Conservation (phyloP, 2,329 filamentous ascomycete species). For the Cladorrhinum sp. region DNA sequence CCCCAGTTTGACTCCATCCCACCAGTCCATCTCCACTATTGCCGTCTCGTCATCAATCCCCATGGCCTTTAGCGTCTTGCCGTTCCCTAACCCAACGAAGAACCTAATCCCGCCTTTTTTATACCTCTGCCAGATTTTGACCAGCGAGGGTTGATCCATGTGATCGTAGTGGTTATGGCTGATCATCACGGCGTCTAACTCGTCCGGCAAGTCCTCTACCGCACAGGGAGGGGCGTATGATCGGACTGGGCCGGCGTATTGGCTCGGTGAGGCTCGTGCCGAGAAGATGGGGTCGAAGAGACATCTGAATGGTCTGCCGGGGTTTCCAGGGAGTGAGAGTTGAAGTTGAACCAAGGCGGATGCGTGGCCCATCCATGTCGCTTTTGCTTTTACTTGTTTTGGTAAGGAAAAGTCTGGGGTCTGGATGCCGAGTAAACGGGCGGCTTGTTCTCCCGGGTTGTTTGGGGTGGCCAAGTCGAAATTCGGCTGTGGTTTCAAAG, state of each 20-base stretch:
- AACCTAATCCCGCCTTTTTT: constrained; percentile 48
- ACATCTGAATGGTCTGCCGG: constrained; percentile 38
- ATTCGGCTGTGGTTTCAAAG: constrained; percentile 11
- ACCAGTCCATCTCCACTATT: constrained; percentile 72
- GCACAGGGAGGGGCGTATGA: constrained; percentile 50
- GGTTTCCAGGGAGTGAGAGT: constrained; percentile 31
- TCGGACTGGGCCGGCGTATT: constrained; percentile 46
- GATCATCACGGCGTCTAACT: constrained; percentile 50
- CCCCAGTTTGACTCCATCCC: constrained; percentile 55
- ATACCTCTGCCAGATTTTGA: constrained; percentile 36
- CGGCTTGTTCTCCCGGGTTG: constrained; percentile 20
- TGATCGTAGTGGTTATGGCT: constrained; percentile 58
- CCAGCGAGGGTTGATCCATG: constrained; percentile 45
- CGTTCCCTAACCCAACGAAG: constrained; percentile 63
- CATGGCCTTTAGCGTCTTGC: constrained; percentile 59
- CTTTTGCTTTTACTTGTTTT: constrained; percentile 30
- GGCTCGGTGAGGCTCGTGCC: constrained; percentile 45
- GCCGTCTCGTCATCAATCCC: constrained; percentile 52
- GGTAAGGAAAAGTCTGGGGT: constrained; percentile 27
- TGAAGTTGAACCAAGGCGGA: constrained; percentile 68
- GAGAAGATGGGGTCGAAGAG: constrained; percentile 54
- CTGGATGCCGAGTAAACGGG: constrained; percentile 20
- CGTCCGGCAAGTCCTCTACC: constrained; percentile 44
- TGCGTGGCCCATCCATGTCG: constrained; percentile 74
- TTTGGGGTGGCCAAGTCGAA: constrained; percentile 20